Percentiles rank a stretch among this genome's conserved stretches.
phyloP scores from a whole-genome alignment of 2,329 filamentous ascomycete species.

The Cladosporium sp. region DNA sequence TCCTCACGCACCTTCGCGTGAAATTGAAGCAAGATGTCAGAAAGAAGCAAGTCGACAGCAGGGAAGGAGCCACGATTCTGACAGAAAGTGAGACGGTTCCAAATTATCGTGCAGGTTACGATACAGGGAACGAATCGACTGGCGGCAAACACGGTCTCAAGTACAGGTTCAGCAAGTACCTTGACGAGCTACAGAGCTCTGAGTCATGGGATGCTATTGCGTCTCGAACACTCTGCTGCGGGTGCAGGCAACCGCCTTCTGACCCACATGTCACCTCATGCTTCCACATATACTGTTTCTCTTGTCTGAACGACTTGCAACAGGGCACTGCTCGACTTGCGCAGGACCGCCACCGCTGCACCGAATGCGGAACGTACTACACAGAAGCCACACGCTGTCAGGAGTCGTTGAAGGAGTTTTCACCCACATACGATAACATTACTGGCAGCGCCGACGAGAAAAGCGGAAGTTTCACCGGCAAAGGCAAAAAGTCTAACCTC shows the following conservation, averaged over 20 bases:
- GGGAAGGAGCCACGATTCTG: neutral
- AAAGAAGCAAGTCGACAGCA: neutral
- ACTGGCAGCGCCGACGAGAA: neutral
- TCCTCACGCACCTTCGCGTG: neutral
- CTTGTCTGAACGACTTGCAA: constrained; percentile 40
- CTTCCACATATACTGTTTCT: constrained; percentile 52
- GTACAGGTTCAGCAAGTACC: neutral
- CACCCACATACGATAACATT: neutral
- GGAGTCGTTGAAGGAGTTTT: neutral
- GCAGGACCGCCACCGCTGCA: constrained; percentile 28
- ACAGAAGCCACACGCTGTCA: constrained; percentile 19
- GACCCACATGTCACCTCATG: constrained; percentile 48
- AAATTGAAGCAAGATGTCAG: constrained; percentile 16
- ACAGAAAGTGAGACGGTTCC: neutral
- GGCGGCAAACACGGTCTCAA: neutral
- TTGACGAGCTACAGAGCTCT: neutral
- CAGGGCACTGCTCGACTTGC: constrained; percentile 26
- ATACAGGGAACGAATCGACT: neutral
- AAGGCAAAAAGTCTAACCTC: constrained; percentile 22
- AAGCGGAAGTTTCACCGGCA: neutral
- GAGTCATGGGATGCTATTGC: neutral
- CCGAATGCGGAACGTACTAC: constrained; percentile 32
- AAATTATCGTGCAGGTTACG: neutral
- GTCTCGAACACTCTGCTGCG: constrained; percentile 36
- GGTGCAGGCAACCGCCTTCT: constrained; percentile 39